Evolutionary conservation across 2,329 filamentous ascomycete genomes (phyloP).

Genomic region (Golovinomyces cichoracearum): DNA sequence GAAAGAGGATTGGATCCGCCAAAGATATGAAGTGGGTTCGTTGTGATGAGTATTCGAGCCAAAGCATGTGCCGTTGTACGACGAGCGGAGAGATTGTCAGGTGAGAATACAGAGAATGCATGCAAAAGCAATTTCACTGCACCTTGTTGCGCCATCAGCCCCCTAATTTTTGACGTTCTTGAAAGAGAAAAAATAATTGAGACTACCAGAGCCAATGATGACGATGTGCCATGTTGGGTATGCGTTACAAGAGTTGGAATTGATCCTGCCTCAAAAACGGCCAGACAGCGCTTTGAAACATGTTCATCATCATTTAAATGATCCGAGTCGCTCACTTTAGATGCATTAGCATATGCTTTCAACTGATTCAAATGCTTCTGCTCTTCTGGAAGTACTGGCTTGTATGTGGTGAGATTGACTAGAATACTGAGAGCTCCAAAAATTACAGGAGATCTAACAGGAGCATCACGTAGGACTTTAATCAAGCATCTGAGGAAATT

Average conservation of each 20-base stretch:
- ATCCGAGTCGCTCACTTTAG: conserved; percentile 35
- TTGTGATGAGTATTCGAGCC: conserved; percentile 64
- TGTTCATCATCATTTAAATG: conserved; percentile 50
- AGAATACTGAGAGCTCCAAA: conserved; percentile 75
- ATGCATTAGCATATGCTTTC: conserved; percentile 78
- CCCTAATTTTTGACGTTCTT: conserved; percentile 45
- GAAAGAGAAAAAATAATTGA: conserved; percentile 57
- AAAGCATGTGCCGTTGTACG: conserved; percentile 52
- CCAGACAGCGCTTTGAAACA: conserved; percentile 49
- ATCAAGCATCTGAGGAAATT: conserved; percentile 46
- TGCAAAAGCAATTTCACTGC: conserved; percentile 62
- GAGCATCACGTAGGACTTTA: conserved; percentile 29
- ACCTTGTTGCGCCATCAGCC: conserved; percentile 75
- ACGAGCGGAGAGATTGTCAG: conserved; percentile 22
- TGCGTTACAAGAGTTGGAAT: conserved; percentile 54
- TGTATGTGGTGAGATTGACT: conserved; percentile 59
- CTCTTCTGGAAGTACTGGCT: conserved; percentile 57
- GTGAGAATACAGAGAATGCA: conserved; percentile 35
- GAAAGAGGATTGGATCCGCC: conserved; percentile 47
- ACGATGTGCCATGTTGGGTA: conserved; percentile 43
- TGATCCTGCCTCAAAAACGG: conserved; percentile 52
- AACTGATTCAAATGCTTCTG: conserved; percentile 77
- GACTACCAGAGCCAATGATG: conserved; percentile 45
- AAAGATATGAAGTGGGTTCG: conserved; percentile 65
- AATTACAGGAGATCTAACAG: conserved; percentile 41